A percentile compares a stretch with the other conserved stretches of the same genome.
Evolutionary conservation across 2,329 filamentous ascomycete genomes (phyloP).

Genomic region (Fusarium decemcellulare): DNA sequence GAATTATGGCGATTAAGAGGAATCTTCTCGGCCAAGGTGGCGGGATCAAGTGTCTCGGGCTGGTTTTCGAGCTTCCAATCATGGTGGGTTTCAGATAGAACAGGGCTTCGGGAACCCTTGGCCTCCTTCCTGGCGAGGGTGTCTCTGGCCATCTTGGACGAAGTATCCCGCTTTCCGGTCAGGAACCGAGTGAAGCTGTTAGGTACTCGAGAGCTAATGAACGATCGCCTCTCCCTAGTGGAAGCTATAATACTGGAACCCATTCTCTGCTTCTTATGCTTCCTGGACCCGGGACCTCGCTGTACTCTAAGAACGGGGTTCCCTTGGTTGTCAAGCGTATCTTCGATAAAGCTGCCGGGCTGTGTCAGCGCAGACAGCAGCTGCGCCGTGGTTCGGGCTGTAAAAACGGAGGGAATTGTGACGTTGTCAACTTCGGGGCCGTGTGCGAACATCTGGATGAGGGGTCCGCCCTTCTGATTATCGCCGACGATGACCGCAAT

Average conservation of each 20-base stretch:
- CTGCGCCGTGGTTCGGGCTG: conserved; percentile 93
- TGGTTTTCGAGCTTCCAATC: conserved; percentile 16
- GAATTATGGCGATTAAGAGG: conserved; percentile 7
- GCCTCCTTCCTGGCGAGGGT: conserved; percentile 9
- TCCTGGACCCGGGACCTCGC: conserved; percentile 57
- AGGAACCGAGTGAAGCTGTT: conserved; percentile 20
- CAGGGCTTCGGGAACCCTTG: conserved; percentile 33
- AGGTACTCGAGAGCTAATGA: conserved; percentile 4
- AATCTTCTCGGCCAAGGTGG: conserved; percentile 16
- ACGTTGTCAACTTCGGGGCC: conserved; percentile 92
- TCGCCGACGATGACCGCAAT: conserved; percentile 95
- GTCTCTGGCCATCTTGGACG: conserved; percentile 16
- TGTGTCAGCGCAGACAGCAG: conserved; percentile 90
- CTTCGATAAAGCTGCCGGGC: conserved; percentile 73
- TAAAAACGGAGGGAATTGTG: conserved; percentile 94
- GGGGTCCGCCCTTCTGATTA: conserved; percentile 86
- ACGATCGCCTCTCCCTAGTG: conserved; percentile 33
- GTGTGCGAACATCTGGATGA: conserved; percentile 98
- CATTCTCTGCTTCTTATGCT: conserved; percentile 19
- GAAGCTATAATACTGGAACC: conserved; percentile 24
- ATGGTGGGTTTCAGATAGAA: conserved; percentile 27
- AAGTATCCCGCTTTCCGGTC: conserved; percentile 26
- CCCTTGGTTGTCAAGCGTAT: conserved; percentile 72
- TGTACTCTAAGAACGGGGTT: conserved; percentile 69
- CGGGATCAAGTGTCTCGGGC: conserved; percentile 22